Evolutionary conservation across 2,329 filamentous ascomycete species (phyloP).

Genomic region (Fusarium sp.): DNA sequence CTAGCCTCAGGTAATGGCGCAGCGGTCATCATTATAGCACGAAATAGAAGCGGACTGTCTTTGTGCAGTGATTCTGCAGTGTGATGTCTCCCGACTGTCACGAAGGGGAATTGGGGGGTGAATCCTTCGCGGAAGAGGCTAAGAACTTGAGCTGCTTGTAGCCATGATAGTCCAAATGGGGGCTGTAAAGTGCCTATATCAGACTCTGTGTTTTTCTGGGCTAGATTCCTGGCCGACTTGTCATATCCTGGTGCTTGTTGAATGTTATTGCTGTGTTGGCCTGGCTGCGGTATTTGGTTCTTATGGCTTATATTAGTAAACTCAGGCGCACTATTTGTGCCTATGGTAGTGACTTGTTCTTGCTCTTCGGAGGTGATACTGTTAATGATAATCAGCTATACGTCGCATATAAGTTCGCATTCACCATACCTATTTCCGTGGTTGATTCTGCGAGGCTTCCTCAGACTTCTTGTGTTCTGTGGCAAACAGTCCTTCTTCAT

Average conservation of each 20-base stretch:
- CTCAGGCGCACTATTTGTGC: neutral
- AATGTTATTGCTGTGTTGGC: neutral
- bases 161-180: conserved; percentile 55
- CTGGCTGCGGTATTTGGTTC: neutral
- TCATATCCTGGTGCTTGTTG: neutral
- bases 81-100: conserved; percentile 48
- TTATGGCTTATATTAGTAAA: neutral
- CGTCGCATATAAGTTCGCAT: neutral
- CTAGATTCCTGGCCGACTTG: neutral
- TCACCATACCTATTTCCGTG: conserved; percentile 40
- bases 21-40: conserved; percentile 54
- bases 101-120: conserved; percentile 54
- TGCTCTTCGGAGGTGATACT: neutral
- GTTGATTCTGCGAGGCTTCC: conserved; percentile 49
- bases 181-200: conserved; percentile 4
- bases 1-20: conserved; percentile 45
- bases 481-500: conserved; percentile 45
- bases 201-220: neutral
- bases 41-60: conserved; percentile 55
- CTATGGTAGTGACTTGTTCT: neutral
- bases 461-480: conserved; percentile 47
- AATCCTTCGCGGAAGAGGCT: conserved; percentile 50
- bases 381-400: neutral
- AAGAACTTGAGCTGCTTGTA: conserved; percentile 52
- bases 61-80: conserved; percentile 47